These are phyloP conservation scores for Diaporthe vaccinii DNA, from an alignment of 2,329 filamentous ascomycete species.

Conservation along the genomic window DNA sequence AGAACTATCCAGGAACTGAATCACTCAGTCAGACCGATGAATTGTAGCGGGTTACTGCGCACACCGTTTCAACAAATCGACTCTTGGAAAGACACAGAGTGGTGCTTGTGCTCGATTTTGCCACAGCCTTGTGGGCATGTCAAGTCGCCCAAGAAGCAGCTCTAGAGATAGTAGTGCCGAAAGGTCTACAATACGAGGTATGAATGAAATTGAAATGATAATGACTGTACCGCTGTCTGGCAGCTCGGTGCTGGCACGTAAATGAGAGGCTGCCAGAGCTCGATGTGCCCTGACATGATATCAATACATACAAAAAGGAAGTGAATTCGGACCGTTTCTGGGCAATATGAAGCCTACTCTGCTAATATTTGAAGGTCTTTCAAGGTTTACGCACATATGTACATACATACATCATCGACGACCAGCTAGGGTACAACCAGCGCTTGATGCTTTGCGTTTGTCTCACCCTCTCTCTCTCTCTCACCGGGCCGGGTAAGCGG, in stretches of 20 bases:
- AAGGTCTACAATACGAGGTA: background rate
- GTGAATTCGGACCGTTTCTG: background rate
- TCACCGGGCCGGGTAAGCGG: background rate
- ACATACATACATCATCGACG: background rate
- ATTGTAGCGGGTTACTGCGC: too few species aligned
- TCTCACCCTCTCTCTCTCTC: background rate
- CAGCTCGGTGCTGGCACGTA: background rate
- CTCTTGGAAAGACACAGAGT: background rate
- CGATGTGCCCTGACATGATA: background rate
- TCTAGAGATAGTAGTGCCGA: background rate
- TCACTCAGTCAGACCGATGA: too few species aligned
- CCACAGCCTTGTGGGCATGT: background rate
- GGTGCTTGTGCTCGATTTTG: background rate
- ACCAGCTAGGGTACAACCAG: background rate
- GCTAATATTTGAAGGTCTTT: background rate
- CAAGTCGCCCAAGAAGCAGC: background rate
- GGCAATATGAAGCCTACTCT: background rate
- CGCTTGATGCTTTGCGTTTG: background rate
- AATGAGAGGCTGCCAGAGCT: background rate
- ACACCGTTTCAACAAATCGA: background rate
- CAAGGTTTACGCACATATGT: background rate
- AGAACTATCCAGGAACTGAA: background rate
- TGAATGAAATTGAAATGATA: background rate
- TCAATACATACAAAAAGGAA: background rate
- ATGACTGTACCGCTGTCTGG: background rate